Conservation (phyloP, 2,329 filamentous ascomycete genomes). For the Pseudopithomyces maydicus region DNA sequence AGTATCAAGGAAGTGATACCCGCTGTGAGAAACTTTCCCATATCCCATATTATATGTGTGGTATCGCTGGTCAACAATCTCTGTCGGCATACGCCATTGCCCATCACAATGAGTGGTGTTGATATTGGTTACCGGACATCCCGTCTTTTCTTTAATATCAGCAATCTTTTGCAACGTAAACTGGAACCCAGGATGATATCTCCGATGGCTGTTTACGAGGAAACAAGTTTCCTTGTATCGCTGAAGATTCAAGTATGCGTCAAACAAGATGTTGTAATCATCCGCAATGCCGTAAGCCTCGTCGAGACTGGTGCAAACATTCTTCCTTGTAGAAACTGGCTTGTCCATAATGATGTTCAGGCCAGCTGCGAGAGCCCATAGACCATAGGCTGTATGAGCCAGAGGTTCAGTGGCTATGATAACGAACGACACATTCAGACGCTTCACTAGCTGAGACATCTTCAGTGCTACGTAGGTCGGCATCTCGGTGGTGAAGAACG, state of each 20-base stretch:
- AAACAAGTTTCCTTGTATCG: neutral
- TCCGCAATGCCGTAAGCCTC: neutral
- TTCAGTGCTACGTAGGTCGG: neutral
- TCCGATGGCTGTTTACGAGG: neutral
- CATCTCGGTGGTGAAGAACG: neutral
- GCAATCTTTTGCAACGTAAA: neutral
- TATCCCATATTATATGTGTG: neutral
- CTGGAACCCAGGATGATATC: neutral
- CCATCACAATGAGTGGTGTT: neutral
- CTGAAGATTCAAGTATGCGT: neutral
- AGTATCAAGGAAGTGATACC: neutral
- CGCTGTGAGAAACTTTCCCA: neutral
- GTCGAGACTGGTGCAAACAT: neutral
- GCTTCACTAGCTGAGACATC: neutral
- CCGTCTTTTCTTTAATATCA: neutral
- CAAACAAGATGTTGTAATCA: neutral
- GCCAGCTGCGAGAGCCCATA: slow-evolving; percentile 1
- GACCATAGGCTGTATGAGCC: slow-evolving; percentile 3
- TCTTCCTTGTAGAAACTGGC: neutral
- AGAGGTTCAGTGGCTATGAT: slow-evolving; percentile 6
- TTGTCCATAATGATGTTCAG: slow-evolving; percentile 11
- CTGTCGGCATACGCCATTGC: neutral
- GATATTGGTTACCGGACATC: neutral
- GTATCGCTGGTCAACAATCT: neutral
- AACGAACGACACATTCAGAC: slow-evolving; percentile 1